These are phyloP conservation scores for Aspergillus sp. DNA, from an alignment of 2,329 filamentous ascomycete species.

Conservation along the genomic window DNA sequence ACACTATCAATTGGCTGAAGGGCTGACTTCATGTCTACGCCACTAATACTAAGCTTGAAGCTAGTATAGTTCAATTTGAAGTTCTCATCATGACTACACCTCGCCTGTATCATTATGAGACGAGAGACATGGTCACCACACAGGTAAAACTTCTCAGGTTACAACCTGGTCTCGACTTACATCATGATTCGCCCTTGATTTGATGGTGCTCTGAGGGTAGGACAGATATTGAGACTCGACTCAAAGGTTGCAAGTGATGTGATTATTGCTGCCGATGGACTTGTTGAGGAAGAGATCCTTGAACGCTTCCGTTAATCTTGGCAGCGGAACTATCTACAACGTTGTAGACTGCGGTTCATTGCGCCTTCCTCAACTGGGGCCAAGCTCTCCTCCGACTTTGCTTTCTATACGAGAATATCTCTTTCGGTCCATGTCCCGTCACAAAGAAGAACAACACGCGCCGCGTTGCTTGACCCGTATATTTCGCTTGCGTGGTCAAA, in stretches of 20 bases:
- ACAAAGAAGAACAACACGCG: no score
- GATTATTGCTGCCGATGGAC: neutral
- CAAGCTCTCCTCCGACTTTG: neutral
- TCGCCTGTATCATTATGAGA: neutral
- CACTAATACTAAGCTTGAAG: conserved; percentile 8
- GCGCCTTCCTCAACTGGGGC: neutral
- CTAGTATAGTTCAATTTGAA: neutral
- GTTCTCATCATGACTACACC: neutral
- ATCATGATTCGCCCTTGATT: neutral
- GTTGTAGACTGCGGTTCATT: neutral
- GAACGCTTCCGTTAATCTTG: neutral
- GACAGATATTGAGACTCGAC: neutral
- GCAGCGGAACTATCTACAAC: neutral
- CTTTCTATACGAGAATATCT: no score
- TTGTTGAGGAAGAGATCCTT: neutral
- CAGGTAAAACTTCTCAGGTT: neutral
- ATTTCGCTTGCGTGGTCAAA: no score
- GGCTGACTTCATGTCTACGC: conserved; percentile 23
- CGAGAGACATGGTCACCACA: neutral
- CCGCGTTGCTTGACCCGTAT: no score
- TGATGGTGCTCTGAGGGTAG: neutral
- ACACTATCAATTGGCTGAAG: neutral
- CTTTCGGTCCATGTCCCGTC: no score
- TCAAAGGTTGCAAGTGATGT: neutral
- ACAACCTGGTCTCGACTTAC: neutral